Evolutionary conservation across 1,284 basidiomycete genomes (phyloP).

Genomic region (Gymnopus androsaceus): DNA sequence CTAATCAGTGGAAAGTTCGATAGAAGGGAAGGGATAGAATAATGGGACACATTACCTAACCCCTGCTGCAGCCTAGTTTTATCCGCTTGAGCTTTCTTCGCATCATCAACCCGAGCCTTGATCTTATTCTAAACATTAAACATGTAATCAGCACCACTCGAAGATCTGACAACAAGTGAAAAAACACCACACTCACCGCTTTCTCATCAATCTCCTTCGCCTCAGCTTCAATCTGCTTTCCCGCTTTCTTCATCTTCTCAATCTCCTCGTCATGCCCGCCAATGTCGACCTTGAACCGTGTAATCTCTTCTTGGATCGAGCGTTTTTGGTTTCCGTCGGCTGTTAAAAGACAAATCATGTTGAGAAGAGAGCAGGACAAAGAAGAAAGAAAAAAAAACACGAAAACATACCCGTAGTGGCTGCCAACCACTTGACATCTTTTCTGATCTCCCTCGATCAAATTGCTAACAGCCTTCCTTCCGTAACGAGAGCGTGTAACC

Average conservation of each 20-base stretch:
- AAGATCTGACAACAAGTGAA: too few relatives aligned
- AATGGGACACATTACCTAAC: slow-evolving; percentile 46
- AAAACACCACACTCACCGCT: slow-evolving; percentile 35
- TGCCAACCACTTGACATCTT: slow-evolving; percentile 54
- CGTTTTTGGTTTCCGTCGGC: slow-evolving; percentile 57
- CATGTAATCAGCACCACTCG: too few relatives aligned
- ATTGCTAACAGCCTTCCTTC: slow-evolving; percentile 62
- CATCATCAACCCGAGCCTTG: slow-evolving; percentile 39
- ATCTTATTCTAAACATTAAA: too few relatives aligned
- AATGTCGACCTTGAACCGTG: slow-evolving; percentile 40
- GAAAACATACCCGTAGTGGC: slow-evolving; percentile 52
- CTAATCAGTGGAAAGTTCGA: neutral
- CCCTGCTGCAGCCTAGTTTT: slow-evolving; percentile 37
- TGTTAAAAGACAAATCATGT: slow-evolving; percentile 25
- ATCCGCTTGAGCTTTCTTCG: slow-evolving; percentile 37
- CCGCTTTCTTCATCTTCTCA: slow-evolving; percentile 22
- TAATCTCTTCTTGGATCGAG: slow-evolving; percentile 45
- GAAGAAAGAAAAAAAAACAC: too few relatives aligned
- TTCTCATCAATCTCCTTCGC: slow-evolving; percentile 36
- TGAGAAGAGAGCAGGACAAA: too few relatives aligned
- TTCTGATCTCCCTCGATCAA: slow-evolving; percentile 57
- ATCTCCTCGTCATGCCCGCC: slow-evolving; percentile 28
- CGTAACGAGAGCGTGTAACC: slow-evolving; percentile 76
- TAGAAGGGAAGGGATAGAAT: neutral
- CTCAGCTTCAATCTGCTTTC: slow-evolving; percentile 30